Base-by-base conservation (phyloP, 1,284 basidiomycete genomes). In the Cerioporus squamosus region DNA sequence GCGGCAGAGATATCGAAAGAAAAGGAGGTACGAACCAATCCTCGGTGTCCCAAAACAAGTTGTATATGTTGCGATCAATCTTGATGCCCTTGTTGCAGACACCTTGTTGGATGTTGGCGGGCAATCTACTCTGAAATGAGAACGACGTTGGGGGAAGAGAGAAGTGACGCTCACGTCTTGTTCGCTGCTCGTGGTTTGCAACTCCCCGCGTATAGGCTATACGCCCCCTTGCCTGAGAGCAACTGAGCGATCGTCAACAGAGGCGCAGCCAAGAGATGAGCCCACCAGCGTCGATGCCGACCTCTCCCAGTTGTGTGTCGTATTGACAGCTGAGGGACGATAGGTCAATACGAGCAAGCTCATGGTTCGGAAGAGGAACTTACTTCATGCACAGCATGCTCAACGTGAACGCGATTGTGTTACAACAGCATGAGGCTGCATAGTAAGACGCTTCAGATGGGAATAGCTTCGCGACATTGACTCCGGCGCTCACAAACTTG, bases 41-140 rank as follows among this genome's bases (percentile, higher is more conserved):
- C 15, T 63, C 65, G 12, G 40, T 24, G 12, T 8, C 33, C 63
- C 63, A 66, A 44, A 62, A 66, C 1, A 64, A 33, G 5, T 36
- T 39, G 40, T 66, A 66, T 5, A 66, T 43, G 17, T 54, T 63
- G 15, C 57, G 55, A 26, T 62, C 62, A 10, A 66, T 33, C 48
- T 62, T 62, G 53, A 66, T 61, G 17, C 45, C 53, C 36, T 47
- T 47, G 51, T 66, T 66, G 53, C 65, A 66, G 1, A 66, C 65
- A 7, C 63, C 65, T 2, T 29, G 53, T 48, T 66, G 65, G 2
- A 66, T 61, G 36, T 64, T 57, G 2, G 20, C 36, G 6, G 65
- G 59, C 1, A 66, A 54, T 17, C 65, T 64, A 17, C 0, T 2
- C 44, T 2, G 40, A 26, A 22, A n/a, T 39, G 12, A 36, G 17